Evolutionary conservation across 23 red algal species (phyloP), one percentile per base, ranked within the genome.

Genomic region (Gracilaria domingensis): DNA sequence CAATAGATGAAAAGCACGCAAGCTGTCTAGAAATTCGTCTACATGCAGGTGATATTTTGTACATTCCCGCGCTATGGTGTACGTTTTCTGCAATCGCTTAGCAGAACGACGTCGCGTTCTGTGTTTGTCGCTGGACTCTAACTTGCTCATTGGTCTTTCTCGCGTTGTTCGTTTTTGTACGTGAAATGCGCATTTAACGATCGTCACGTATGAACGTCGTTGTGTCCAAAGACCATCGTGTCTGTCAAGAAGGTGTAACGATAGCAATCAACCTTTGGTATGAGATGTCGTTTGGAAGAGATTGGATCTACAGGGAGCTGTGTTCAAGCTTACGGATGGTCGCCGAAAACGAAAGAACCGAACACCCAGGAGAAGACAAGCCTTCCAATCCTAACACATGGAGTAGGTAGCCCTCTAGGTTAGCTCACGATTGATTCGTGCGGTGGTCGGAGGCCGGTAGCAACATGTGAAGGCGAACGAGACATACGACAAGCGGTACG

Each of bases 211-310:
- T 39, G 4, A 5, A 12, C 28, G 36, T 85, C 16, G 3, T 66
- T 65, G 8, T 13, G 42, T 18, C n/a, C 40, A 26, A 36, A 86
- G 82, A 78, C 72, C 89, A 92, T 74, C 59, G 89, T 16, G 89
- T 95, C 17, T 30, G 47, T 85, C 83, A 90, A 57, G 11, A 33
- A 30, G 93, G 83, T 35, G 59, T 94, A 36, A 88, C 84, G 39
- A 88, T 95, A 21, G 93, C 93, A 61, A 77, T 95, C 85, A 95
- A 95, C 80, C 84, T 60, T 47, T 95, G 93, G 93, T 95, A 83
- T 48, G 92, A 94, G 30, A 94, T 94, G 92, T 44, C 30, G 29
- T 94, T 81, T 49, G 81, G 90, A 35, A 44, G 76, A 75, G 75
- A 93, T 66, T 89, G 75, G 73, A 70, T 90, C 28, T 78, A 97